Evolutionary conservation across 768 basidiomycete species (phyloP).

Genomic region (Lentinula detonsa): DNA sequence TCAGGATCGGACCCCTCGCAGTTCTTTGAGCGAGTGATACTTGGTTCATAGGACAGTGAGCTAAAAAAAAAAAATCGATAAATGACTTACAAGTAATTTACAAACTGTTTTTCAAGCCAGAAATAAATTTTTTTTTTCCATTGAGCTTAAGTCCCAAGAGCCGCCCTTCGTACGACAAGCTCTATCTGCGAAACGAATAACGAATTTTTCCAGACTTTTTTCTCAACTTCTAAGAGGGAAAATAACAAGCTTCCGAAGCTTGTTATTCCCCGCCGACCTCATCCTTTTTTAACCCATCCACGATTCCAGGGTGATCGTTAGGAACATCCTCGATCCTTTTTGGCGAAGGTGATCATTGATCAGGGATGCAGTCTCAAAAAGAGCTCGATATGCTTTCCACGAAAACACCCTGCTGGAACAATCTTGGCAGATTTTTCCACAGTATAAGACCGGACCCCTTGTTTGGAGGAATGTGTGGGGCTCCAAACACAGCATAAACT

Average conservation of each 20-base stretch:
- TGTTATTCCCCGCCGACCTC: not conserved
- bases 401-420: not conserved
- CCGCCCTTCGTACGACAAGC: too few relatives aligned
- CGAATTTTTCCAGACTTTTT: too few relatives aligned
- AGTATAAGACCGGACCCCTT: not conserved
- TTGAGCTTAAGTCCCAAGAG: too few relatives aligned
- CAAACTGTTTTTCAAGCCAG: too few relatives aligned
- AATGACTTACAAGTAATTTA: too few relatives aligned
- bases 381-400: not conserved
- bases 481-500: not conserved
- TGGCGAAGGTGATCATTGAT: not conserved
- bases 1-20: not conserved
- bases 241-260: not conserved
- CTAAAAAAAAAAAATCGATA: too few relatives aligned
- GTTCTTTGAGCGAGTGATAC: not conserved
- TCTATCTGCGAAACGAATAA: too few relatives aligned
- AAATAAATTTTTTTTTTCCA: too few relatives aligned
- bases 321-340: not conserved
- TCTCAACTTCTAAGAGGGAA: not conserved
- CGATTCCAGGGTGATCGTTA: not conserved
- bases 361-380: not conserved
- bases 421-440: not conserved
- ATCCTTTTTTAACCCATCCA: not conserved
- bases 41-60: too few relatives aligned
- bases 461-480: not conserved